phyloP scores from a whole-genome alignment of 2,329 filamentous ascomycete genomes.

The Magnaporthiopsis rhizophila region DNA sequence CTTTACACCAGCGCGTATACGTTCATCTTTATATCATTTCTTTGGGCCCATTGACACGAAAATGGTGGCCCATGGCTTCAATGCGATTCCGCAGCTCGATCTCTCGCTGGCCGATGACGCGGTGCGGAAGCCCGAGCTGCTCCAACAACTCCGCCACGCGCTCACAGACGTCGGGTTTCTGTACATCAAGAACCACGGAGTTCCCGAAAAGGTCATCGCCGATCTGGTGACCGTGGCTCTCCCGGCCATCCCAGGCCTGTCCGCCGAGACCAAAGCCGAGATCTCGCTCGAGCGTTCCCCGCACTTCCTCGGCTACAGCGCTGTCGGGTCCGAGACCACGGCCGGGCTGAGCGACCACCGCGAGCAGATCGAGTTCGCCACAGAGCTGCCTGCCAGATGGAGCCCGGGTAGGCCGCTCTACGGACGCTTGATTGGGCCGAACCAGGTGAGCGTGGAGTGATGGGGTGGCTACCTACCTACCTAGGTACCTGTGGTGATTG shows the following conservation, averaged over 20 bases:
- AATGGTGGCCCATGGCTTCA: conserved; percentile 19
- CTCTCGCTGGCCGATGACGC: conserved; percentile 33
- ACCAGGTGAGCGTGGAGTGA: conserved; percentile 27
- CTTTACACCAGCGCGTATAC: not conserved
- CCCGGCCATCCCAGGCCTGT: conserved; percentile 28
- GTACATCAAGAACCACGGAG: conserved; percentile 41
- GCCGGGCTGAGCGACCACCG: conserved; percentile 41
- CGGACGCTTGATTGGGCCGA: conserved; percentile 38
- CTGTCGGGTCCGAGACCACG: conserved; percentile 46
- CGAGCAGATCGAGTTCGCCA: conserved; percentile 55
- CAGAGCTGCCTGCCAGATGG: conserved; percentile 37
- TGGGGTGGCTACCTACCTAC: too few species aligned
- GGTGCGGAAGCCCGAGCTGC: conserved; percentile 24
- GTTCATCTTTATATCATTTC: not conserved
- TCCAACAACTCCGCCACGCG: conserved; percentile 34
- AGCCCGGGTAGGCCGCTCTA: conserved; percentile 25
- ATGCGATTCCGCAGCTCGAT: conserved; percentile 39
- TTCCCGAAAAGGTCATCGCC: conserved; percentile 26
- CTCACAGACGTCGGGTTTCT: conserved; percentile 45
- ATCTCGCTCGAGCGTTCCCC: conserved; percentile 44
- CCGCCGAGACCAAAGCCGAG: conserved; percentile 29
- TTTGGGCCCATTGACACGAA: not conserved
- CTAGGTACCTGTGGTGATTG: too few species aligned
- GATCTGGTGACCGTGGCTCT: conserved; percentile 23
- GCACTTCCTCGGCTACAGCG: conserved; percentile 54